A percentile compares a stretch with the other conserved stretches of the same genome.
phyloP scores from a whole-genome alignment of 2,329 filamentous ascomycete genomes.

The Fusarium sp. region DNA sequence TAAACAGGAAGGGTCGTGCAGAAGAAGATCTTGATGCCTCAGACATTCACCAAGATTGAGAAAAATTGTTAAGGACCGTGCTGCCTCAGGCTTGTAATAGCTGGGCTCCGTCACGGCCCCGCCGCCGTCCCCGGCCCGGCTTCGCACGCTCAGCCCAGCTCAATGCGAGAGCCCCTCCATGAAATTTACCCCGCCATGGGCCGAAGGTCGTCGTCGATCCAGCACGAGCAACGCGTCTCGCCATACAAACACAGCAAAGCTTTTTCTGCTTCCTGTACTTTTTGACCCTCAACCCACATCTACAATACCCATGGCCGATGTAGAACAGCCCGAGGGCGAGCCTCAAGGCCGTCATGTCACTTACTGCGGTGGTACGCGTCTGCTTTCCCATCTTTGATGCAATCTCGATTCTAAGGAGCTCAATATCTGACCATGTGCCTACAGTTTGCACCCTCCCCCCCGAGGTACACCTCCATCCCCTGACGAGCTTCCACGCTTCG shows the following conservation, averaged over 20 bases:
- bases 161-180: slow-evolving; percentile 45
- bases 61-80: slow-evolving; percentile 19
- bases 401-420: slow-evolving; percentile 22
- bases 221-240: slow-evolving; percentile 45
- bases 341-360: slow-evolving; percentile 63
- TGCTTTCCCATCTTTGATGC: not conserved
- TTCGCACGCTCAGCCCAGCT: slow-evolving; percentile 7
- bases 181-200: slow-evolving; percentile 52
- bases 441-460: slow-evolving; percentile 74
- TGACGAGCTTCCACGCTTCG: slow-evolving; percentile 6
- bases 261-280: slow-evolving; percentile 24
- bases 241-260: slow-evolving; percentile 30
- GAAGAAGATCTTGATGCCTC: slow-evolving; percentile 6
- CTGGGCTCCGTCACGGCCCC: slow-evolving; percentile 9
- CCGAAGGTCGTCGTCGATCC: slow-evolving; percentile 20
- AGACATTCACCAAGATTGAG: not conserved
- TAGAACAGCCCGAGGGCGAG: slow-evolving; percentile 61
- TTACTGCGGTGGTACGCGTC: slow-evolving; percentile 69
- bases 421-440: slow-evolving; percentile 25
- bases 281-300: slow-evolving; percentile 31
- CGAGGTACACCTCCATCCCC: slow-evolving; percentile 61
- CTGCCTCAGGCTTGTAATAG: slow-evolving; percentile 30
- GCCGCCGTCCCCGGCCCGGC: slow-evolving; percentile 8
- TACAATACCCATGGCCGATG: slow-evolving; percentile 62
- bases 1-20: not conserved